phyloP scores from a whole-genome alignment of 1,284 basidiomycete species.

The Uromyces viciae-fabae region DNA sequence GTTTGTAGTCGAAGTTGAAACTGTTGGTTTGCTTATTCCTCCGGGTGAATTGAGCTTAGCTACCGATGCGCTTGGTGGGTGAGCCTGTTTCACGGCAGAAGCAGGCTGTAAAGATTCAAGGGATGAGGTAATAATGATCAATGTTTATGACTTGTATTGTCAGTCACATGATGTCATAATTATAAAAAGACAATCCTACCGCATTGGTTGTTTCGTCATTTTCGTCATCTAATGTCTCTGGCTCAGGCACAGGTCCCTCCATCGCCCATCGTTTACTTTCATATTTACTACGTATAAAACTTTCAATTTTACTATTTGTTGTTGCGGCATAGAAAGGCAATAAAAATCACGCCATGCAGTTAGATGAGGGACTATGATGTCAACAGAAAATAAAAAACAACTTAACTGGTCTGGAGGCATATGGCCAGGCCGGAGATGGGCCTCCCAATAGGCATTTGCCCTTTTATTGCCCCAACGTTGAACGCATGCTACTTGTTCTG shows the following conservation, averaged over 20 bases:
- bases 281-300: constrained; percentile 95
- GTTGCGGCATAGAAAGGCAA: neutral
- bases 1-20: constrained; percentile 54
- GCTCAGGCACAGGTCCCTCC: constrained; percentile 83
- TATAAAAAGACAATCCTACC: constrained; percentile 9
- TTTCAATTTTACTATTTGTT: constrained; percentile 81
- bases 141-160: neutral
- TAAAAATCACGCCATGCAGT: neutral
- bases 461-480: constrained; percentile 90
- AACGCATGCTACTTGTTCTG: constrained; percentile 92
- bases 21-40: constrained; percentile 50
- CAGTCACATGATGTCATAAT: neutral
- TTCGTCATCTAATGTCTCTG: constrained; percentile 68
- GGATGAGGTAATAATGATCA: constrained; percentile 10
- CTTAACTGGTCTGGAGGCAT: constrained; percentile 84
- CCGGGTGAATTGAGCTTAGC: constrained; percentile 47
- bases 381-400: no score
- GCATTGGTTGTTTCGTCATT: constrained; percentile 45
- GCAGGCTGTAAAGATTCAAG: constrained; percentile 32
- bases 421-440: constrained; percentile 87
- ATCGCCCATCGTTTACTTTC: constrained; percentile 87
- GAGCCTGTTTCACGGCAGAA: constrained; percentile 2
- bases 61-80: neutral
- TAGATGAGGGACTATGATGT: no score
- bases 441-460: constrained; percentile 96